Base-by-base conservation (phyloP, 2,329 filamentous ascomycete species). In the Bipolaris oryzae region DNA sequence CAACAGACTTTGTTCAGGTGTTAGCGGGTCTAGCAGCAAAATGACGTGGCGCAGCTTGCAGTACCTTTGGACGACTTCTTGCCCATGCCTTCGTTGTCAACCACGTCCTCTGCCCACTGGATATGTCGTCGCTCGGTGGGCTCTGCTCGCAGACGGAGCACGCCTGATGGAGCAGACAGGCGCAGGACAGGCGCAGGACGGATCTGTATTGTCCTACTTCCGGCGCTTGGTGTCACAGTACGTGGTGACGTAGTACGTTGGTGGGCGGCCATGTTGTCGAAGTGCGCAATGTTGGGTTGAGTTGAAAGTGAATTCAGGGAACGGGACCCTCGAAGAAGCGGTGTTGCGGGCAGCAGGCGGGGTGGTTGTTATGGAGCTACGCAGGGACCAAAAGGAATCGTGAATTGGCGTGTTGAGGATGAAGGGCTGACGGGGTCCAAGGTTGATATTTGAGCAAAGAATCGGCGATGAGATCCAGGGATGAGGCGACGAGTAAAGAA, bases 11-110 rank as follows among this genome's bases (percentile, higher is more conserved):
- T 96, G 37, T 21, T 18, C 1, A 1, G 11, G 23, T 23, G 41
- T 57, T 41, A 54, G 55, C 3, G 33, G 13, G 10, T 25, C 11
- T 34, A 18, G 33, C 37, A 20, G 25, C 20, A 38, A 9, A 21
- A 34, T 43, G 16, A 44, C 16, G 38, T 38, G 13, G 44, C 18
- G 6, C 7, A 7, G n/a, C 10, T 21, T 11, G 16, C 13, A 38
- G 21, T 76, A 94, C 92, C 91, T 86, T 99, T 99, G 16, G 91
- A 96, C 63, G 87, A 94, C 80, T 98, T 99, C 77, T 91, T 90
- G 7, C 92, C 92, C 76, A 98, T 84, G 3, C 92, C 92, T 77
- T 99, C 95, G 72, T 99, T 99, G 78, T 99, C 93, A 2, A 99
- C 83, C 6, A 97, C 93, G 70, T 91, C 89, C 71, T 95, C 91